These are phyloP conservation scores for Fusarium sp. DNA, from an alignment of 2,329 filamentous ascomycete genomes.

Conservation along the genomic window DNA sequence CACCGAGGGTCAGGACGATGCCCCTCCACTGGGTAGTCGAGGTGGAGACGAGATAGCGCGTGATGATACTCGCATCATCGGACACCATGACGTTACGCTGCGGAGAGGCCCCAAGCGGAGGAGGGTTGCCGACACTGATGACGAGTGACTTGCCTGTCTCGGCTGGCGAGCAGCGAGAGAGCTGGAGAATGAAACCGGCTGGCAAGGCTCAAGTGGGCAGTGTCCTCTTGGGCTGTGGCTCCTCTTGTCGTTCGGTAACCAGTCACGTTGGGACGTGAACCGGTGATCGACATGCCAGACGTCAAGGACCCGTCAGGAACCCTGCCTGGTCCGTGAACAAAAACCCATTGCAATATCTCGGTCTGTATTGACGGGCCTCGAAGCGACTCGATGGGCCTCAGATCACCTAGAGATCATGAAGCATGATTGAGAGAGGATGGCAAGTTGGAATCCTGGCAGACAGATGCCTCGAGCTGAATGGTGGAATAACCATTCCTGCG, in stretches of 20 bases:
- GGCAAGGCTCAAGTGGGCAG: conserved; percentile 4
- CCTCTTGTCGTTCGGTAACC: conserved; percentile 5
- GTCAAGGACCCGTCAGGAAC: conserved; percentile 15
- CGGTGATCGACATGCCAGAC: conserved; percentile 29
- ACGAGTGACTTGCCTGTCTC: conserved; percentile 24
- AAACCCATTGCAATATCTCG: conserved; percentile 16
- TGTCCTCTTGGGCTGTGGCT: conserved; percentile 4
- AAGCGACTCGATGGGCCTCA: conserved; percentile 1
- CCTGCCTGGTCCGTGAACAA: conserved; percentile 20
- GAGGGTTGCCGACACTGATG: conserved; percentile 46
- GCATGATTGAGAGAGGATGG: not conserved
- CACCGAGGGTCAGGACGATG: conserved; percentile 67
- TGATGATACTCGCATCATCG: conserved; percentile 42
- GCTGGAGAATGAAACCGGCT: conserved; percentile 15
- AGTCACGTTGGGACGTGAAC: conserved; percentile 22
- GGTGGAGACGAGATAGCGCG: conserved; percentile 37
- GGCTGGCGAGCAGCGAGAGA: not conserved
- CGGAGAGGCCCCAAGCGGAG: conserved; percentile 53
- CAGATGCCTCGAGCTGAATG: conserved; percentile 22
- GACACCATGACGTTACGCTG: conserved; percentile 43
- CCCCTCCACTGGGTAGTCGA: not conserved
- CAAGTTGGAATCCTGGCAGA: conserved; percentile 9
- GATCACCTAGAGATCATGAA: conserved; percentile 8
- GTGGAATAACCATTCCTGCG: conserved; percentile 27
- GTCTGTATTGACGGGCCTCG: conserved; percentile 19